These are phyloP conservation scores for Mycena crocata DNA, from an alignment of 768 basidiomycete species.

Conservation along the genomic window DNA sequence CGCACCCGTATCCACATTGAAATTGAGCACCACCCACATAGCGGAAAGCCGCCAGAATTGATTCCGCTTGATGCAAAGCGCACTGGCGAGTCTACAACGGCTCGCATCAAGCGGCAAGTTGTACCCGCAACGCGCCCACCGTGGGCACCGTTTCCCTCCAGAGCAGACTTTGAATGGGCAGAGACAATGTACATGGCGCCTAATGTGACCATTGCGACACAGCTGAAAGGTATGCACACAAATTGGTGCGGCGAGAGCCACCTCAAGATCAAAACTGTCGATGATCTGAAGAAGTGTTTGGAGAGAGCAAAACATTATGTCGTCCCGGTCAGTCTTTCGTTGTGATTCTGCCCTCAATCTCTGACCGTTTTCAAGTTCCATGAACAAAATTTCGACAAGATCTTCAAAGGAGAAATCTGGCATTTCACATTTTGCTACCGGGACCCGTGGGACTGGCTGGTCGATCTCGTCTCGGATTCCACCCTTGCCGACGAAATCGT, in stretches of 20 bases:
- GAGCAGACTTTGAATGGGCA: constrained; percentile 24
- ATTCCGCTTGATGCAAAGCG: constrained; percentile 7
- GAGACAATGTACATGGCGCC: constrained; percentile 15
- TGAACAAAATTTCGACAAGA: constrained; percentile 12
- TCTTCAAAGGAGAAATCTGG: constrained; percentile 11
- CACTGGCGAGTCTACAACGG: background rate
- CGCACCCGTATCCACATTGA: background rate
- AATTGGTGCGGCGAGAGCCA: constrained; percentile 11
- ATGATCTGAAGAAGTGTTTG: constrained; percentile 8
- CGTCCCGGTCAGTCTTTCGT: constrained; percentile 16
- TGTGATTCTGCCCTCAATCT: background rate
- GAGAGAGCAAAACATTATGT: constrained; percentile 23
- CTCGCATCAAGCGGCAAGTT: background rate
- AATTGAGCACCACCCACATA: constrained; percentile 5
- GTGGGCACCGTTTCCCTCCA: constrained; percentile 26
- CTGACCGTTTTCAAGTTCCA: constrained; percentile 24
- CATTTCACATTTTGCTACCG: constrained; percentile 29
- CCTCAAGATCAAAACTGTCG: constrained; percentile 11
- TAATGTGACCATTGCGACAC: background rate
- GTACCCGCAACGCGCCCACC: constrained; percentile 1
- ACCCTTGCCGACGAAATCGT: constrained; percentile 21
- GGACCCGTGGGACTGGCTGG: constrained; percentile 31
- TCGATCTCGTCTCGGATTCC: constrained; percentile 24
- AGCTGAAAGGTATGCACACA: constrained; percentile 23
- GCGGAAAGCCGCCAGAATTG: background rate